Conservation (phyloP, 2,329 filamentous ascomycete genomes). For the Cryphonectria carpinicola region DNA sequence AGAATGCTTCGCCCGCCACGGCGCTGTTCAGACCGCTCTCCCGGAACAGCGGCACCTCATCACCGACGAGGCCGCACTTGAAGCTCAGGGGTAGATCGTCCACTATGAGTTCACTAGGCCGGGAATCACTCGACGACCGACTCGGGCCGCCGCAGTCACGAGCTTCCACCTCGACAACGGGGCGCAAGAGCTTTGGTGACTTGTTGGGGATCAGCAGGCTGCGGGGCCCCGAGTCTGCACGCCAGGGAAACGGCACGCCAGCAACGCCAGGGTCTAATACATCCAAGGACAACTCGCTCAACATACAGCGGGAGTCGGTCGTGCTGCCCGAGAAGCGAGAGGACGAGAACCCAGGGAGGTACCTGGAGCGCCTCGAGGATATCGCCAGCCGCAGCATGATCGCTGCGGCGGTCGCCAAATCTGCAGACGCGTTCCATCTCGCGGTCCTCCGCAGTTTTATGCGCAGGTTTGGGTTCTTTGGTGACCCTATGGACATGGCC, state of each 20-base stretch:
- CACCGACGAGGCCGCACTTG: conserved; percentile 62
- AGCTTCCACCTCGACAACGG: conserved; percentile 79
- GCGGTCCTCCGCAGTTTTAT: conserved; percentile 92
- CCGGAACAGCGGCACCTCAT: conserved; percentile 67
- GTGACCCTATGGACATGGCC: conserved; percentile 97
- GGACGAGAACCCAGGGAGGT: conserved; percentile 87
- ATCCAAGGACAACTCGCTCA: conserved; percentile 84
- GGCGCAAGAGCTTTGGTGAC: conserved; percentile 90
- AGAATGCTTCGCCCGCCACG: conserved; percentile 50
- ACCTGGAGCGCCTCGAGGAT: conserved; percentile 82
- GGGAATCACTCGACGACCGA: conserved; percentile 72
- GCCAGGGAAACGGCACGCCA: conserved; percentile 70
- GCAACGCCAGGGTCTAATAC: conserved; percentile 70
- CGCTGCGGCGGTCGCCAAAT: conserved; percentile 83
- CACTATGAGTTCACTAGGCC: conserved; percentile 82
- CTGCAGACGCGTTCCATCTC: conserved; percentile 80
- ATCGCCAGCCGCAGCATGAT: conserved; percentile 80
- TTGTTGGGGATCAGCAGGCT: conserved; percentile 79
- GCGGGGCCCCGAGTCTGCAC: conserved; percentile 74
- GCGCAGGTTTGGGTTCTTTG: conserved; percentile 92
- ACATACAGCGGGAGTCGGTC: conserved; percentile 71
- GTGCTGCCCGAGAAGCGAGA: conserved; percentile 79
- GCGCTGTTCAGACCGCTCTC: conserved; percentile 54
- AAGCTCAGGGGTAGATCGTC: conserved; percentile 79
- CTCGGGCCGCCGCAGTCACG: conserved; percentile 69